Conservation (phyloP, 306 rosid species). For the Ormosia emarginata region DNA sequence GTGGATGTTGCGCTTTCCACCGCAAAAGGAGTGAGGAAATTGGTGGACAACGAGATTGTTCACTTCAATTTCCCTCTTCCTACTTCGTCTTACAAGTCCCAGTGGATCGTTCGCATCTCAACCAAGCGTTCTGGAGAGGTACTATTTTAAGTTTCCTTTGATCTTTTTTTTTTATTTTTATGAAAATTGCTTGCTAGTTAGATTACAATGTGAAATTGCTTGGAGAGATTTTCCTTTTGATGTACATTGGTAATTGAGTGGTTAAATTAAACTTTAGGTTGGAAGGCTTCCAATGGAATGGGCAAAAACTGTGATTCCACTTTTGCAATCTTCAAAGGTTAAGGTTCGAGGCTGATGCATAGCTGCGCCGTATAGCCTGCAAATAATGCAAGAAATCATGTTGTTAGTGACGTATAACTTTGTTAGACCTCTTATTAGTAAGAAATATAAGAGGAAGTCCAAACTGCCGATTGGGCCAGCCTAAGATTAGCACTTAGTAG, state of each 20-base stretch:
- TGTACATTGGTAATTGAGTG: neutral
- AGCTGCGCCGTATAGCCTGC: conserved; percentile 54
- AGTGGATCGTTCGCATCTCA: conserved; percentile 72
- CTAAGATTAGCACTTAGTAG: too few species aligned
- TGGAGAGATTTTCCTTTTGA: neutral
- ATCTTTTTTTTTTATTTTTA: too few species aligned
- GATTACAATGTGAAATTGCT: neutral
- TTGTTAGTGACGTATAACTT: conserved; percentile 59
- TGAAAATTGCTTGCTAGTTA: neutral
- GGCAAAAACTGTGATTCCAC: conserved; percentile 67
- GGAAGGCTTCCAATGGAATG: conserved; percentile 90
- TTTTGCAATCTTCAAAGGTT: conserved; percentile 53
- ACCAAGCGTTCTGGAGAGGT: conserved; percentile 75
- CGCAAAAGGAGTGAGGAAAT: conserved; percentile 49
- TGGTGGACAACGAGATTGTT: conserved; percentile 79
- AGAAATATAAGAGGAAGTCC: too few species aligned
- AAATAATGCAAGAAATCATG: conserved; percentile 69
- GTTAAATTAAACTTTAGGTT: conserved; percentile 41
- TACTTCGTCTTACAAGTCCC: conserved; percentile 27
- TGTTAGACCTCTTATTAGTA: too few species aligned
- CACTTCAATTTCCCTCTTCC: conserved; percentile 43
- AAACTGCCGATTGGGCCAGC: too few species aligned
- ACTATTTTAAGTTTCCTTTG: too few species aligned
- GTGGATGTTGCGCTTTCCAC: conserved; percentile 59
- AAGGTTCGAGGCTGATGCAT: conserved; percentile 61